Conservation (phyloP, 305 asterid species). For the Ilex paraguariensis region DNA sequence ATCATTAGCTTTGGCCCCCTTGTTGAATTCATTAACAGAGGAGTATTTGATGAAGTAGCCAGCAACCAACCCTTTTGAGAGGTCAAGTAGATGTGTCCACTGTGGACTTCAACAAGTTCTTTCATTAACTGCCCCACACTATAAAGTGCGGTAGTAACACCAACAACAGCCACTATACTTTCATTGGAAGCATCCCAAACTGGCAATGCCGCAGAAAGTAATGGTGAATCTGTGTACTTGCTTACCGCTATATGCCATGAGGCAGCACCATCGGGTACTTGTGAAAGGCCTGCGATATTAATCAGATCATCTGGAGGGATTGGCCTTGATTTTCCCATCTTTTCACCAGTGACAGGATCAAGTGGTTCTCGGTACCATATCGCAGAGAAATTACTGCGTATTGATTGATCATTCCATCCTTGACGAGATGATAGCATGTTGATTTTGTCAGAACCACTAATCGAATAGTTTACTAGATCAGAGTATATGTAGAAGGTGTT, state of each 20-base stretch:
- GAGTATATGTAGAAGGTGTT: slow-evolving; percentile 79
- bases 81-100: slow-evolving; percentile 84
- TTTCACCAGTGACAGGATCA: slow-evolving; percentile 65
- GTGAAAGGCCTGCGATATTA: slow-evolving; percentile 88
- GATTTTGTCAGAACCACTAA: slow-evolving; percentile 35
- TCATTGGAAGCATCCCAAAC: slow-evolving; percentile 67
- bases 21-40: slow-evolving; percentile 59
- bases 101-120: slow-evolving; percentile 82
- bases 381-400: slow-evolving; percentile 65
- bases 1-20: slow-evolving; percentile 69
- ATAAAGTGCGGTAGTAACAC: slow-evolving; percentile 83
- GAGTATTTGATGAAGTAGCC: slow-evolving; percentile 76
- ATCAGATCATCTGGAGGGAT: slow-evolving; percentile 80
- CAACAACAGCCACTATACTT: slow-evolving; percentile 86
- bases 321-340: slow-evolving; percentile 44
- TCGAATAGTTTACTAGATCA: slow-evolving; percentile 73
- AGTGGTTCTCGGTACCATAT: slow-evolving; percentile 80
- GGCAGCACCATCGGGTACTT: slow-evolving; percentile 91
- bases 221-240: slow-evolving; percentile 71
- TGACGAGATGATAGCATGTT: slow-evolving; percentile 42
- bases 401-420: slow-evolving; percentile 90
- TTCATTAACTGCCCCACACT: slow-evolving; percentile 92
- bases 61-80: slow-evolving; percentile 94
- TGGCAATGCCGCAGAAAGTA: slow-evolving; percentile 90
- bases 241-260: slow-evolving; percentile 97